A percentile compares a stretch with the other conserved stretches of the same genome.
These are phyloP conservation scores for Malus hybrid DNA, from an alignment of 331 rosid genomes.

Conservation along the genomic window DNA sequence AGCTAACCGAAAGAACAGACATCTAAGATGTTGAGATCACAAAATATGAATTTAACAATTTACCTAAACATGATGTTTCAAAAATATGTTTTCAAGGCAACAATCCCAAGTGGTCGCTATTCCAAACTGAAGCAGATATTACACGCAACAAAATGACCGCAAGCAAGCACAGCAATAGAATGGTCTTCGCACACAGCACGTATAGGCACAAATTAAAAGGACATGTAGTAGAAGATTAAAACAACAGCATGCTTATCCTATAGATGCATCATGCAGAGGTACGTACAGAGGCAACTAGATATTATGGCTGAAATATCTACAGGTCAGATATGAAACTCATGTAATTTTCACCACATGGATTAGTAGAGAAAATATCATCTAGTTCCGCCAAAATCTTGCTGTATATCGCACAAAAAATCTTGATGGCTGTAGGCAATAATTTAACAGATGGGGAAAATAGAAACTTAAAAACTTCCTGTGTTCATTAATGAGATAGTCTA, in stretches of 20 bases:
- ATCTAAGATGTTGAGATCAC: not conserved
- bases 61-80: not conserved
- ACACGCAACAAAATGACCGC: not conserved
- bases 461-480: not conserved
- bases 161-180: not conserved
- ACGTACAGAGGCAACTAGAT: not conserved
- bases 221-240: too few relatives aligned
- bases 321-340: not conserved
- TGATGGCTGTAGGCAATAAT: not conserved
- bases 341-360: not conserved
- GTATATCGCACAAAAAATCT: constrained; percentile 5
- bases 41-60: not conserved
- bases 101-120: not conserved
- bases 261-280: not conserved
- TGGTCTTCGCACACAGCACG: not conserved
- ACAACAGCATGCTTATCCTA: not conserved
- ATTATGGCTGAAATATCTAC: not conserved
- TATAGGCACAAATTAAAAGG: not conserved
- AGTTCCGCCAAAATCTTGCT: not conserved
- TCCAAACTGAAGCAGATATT: not conserved
- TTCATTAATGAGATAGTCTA: not conserved
- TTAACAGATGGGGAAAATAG: not conserved
- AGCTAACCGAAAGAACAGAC: not conserved
- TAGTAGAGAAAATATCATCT: not conserved
- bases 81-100: not conserved